Evolutionary conservation across 352 stramenopile genomes (phyloP).

Genomic region (Pythium rishiriense): DNA sequence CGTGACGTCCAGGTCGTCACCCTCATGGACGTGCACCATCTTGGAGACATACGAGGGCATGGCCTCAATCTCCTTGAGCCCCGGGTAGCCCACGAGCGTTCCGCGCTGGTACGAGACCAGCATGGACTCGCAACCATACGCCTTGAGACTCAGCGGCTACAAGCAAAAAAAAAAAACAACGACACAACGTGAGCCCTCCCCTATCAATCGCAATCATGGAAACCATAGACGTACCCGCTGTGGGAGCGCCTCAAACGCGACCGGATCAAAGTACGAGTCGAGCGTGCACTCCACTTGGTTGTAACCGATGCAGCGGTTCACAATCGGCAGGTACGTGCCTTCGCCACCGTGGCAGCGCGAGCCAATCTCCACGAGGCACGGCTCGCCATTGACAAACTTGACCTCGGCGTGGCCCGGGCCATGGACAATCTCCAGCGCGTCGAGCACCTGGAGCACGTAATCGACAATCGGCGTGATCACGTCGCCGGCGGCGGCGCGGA

Average conservation of each 20-base stretch:
- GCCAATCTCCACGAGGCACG: slow-evolving; percentile 95
- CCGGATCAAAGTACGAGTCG: slow-evolving; percentile 82
- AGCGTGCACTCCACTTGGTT: slow-evolving; percentile 91
- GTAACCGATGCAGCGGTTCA: slow-evolving; percentile 88
- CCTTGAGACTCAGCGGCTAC: slow-evolving; percentile 53
- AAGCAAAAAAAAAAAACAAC: too few species aligned
- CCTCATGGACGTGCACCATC: slow-evolving; percentile 67
- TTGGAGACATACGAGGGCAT: slow-evolving; percentile 88
- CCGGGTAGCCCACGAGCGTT: slow-evolving; percentile 81
- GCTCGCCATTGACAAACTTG: slow-evolving; percentile 77
- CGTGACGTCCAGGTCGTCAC: slow-evolving; percentile 62
- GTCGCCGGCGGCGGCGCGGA: slow-evolving; percentile 52
- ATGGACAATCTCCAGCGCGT: slow-evolving; percentile 82
- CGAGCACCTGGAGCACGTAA: slow-evolving; percentile 74
- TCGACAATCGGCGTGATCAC: slow-evolving; percentile 50
- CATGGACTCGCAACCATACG: slow-evolving; percentile 90
- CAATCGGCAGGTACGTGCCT: slow-evolving; percentile 91
- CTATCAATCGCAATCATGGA: not conserved
- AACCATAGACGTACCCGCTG: slow-evolving; percentile 22
- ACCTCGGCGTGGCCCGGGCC: slow-evolving; percentile 88
- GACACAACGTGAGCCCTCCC: not conserved
- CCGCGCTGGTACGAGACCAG: slow-evolving; percentile 89
- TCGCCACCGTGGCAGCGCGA: slow-evolving; percentile 94
- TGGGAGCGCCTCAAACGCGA: slow-evolving; percentile 58
- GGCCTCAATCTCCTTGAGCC: slow-evolving; percentile 81